Conservation (phyloP, 306 rosid species). For the Fagus crenata region DNA sequence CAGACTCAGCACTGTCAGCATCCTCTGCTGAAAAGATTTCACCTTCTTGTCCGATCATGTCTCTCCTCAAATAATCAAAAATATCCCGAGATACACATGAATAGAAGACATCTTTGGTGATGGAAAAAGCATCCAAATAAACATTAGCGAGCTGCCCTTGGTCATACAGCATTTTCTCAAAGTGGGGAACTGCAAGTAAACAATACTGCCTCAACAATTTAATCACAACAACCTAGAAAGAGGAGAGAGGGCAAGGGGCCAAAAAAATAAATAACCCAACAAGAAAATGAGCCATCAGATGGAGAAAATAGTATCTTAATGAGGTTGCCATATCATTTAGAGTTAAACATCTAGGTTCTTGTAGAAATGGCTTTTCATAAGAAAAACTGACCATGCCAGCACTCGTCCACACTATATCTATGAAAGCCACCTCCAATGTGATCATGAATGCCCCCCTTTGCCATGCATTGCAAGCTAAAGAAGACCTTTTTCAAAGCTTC, state of each 20-base stretch:
- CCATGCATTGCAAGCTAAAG: constrained; percentile 80
- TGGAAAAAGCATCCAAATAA: constrained; percentile 74
- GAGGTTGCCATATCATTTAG: background rate
- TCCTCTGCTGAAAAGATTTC: constrained; percentile 99
- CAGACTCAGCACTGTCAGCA: constrained; percentile 94
- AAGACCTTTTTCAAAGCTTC: constrained; percentile 56
- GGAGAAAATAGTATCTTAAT: background rate
- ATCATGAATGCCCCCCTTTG: constrained; percentile 90
- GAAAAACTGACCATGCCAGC: constrained; percentile 88
- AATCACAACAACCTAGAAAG: constrained; percentile 23
- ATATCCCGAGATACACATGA: constrained; percentile 69
- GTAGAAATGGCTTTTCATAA: constrained; percentile 21
- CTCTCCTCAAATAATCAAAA: constrained; percentile 89
- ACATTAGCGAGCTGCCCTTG: constrained; percentile 88
- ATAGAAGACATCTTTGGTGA: constrained; percentile 71
- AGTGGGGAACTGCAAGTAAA: constrained; percentile 86
- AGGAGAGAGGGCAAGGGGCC: background rate
- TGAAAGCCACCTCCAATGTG: constrained; percentile 97
- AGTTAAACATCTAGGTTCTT: constrained; percentile 9
- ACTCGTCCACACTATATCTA: constrained; percentile 94
- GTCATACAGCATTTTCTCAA: constrained; percentile 98
- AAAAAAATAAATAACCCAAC: background rate
- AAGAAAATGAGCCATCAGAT: background rate
- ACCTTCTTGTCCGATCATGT: constrained; percentile 90
- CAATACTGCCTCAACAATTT: constrained; percentile 24